Base-by-base conservation (phyloP, 768 basidiomycete genomes). In the Dendrothele bispora region DNA sequence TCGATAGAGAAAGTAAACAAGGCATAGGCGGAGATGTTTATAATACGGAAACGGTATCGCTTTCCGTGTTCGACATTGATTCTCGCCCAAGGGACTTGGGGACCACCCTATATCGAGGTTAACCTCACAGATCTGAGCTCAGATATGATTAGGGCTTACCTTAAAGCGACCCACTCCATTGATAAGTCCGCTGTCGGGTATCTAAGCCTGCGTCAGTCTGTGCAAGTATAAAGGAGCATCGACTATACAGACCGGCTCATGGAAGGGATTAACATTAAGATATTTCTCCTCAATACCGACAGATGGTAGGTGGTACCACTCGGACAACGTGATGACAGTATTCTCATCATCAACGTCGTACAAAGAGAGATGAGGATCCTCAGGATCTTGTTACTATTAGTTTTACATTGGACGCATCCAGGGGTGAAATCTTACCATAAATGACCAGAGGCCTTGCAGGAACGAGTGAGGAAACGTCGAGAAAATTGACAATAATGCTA, bases 41-140 rank as follows among this genome's bases (percentile, higher is more conserved):
- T 47, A 8, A 76, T 10, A 10, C 74, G 71, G 57, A 76, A 71
- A 21, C 74, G 71, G 48, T 74, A 76, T 12, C 73, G 57, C 24
- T 48, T 46, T 7, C 63, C 63, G 0, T n/a, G 42, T 7, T 22
- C 39, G 18, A 76, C 68, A 28, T 58, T 52, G 51, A 68, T 49
- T 2, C 66, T 58, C 0, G 73, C 41, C 22, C 72, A 58, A 1
- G 58, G 50, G 5, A 47, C 46, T 6, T 25, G 1, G 21, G 73
- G 68, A 6, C 73, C 72, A 3, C 38, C 22, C 67, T 11, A 43
- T 1, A n/a, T n/a, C n/a, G 17, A 26, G 40, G 25, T 32, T 28
- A 26, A 20, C 20, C 10, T 21, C 10, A 20, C 20, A 12, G 10
- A 20, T 20, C 11, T 12, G 11, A 12, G 12, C 11, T 12, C 20